Base-by-base conservation (phyloP, 352 stramenopile genomes). In the Pythium vanterpoolii region DNA sequence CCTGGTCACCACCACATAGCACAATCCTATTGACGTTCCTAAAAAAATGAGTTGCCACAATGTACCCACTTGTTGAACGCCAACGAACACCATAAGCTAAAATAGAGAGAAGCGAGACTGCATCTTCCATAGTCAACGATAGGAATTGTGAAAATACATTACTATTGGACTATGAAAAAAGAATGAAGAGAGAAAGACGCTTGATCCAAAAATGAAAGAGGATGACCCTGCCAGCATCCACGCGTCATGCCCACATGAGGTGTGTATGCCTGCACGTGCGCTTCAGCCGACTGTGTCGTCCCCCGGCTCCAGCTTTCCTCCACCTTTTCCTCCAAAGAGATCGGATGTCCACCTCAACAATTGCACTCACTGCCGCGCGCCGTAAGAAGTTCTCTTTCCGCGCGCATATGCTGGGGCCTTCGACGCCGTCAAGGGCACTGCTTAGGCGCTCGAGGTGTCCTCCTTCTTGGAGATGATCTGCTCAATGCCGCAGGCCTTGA, bases 381-480 rank as follows among this genome's bases (percentile, higher is more conserved):
- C 36, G 14, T 21, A 21, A 42, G 5, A 13, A 40, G 13, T 21
- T 26, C 40, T 9, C 13, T 34, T 40, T n/a, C n/a, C n/a, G n/a
- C n/a, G 43, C n/a, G 14, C 28, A 38, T 31, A 6, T 26, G 10
- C 31, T 30, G 31, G 46, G 23, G 30, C 27, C 28, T 64, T 48
- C n/a, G 39, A 56, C 30, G 34, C 34, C 42, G n/a, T 38, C 40
- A 7, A 1, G 44, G 51, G 50, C 27, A 34, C 42, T 54, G 56
- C 51, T 84, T 85, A 86, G 23, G 67, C 66, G 45, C 56, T 47
- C 38, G 62, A 69, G 51, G 80, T 76, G 81, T 95, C 86, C 73
- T 98, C 93, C 88, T 98, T 98, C 93, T 99, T 99, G 57, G 89
- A 83, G 76, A 99, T 90, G 69, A 99, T 94, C 83, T 99, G 95